These are phyloP conservation scores for Jacaranda mimosifolia DNA, from an alignment of 257 asterid species.

Conservation along the genomic window DNA sequence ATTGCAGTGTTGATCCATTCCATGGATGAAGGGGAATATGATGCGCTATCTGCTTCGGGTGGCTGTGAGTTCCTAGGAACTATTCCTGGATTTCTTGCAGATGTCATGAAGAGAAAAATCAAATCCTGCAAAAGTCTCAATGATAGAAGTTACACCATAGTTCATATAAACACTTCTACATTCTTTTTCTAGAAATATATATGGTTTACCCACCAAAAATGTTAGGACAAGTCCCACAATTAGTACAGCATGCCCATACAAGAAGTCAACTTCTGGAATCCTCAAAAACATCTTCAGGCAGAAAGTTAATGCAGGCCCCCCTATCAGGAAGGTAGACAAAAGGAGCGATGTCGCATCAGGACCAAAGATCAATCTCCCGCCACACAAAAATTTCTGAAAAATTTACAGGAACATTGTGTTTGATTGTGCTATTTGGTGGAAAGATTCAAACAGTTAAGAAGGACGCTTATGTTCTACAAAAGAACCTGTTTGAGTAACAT, in stretches of 20 bases:
- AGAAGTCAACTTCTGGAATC: slow-evolving; percentile 48
- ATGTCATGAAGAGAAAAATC: slow-evolving; percentile 77
- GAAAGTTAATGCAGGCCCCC: slow-evolving; percentile 75
- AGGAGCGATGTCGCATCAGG: slow-evolving; percentile 75
- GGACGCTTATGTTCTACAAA: not conserved
- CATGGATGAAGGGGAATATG: slow-evolving; percentile 52
- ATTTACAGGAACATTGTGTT: not conserved
- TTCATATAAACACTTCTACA: not conserved
- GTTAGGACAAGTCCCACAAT: slow-evolving; percentile 64
- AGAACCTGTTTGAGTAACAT: not conserved
- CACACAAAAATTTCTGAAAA: slow-evolving; percentile 78
- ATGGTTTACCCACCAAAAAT: slow-evolving; percentile 57
- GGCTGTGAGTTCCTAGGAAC: slow-evolving; percentile 75
- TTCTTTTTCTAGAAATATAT: not conserved
- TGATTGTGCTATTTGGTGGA: slow-evolving; percentile 14
- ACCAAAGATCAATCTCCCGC: slow-evolving; percentile 89
- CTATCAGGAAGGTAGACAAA: slow-evolving; percentile 67
- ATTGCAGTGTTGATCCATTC: slow-evolving; percentile 66
- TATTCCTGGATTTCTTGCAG: slow-evolving; percentile 83
- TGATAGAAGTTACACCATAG: slow-evolving; percentile 19
- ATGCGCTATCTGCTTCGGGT: slow-evolving; percentile 54
- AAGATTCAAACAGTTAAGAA: not conserved
- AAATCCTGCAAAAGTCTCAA: slow-evolving; percentile 60
- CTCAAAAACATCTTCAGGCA: slow-evolving; percentile 59
- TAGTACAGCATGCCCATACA: slow-evolving; percentile 57